Evolutionary conservation across 78 protist species (phyloP).

Genomic region (Acrasis kona): DNA sequence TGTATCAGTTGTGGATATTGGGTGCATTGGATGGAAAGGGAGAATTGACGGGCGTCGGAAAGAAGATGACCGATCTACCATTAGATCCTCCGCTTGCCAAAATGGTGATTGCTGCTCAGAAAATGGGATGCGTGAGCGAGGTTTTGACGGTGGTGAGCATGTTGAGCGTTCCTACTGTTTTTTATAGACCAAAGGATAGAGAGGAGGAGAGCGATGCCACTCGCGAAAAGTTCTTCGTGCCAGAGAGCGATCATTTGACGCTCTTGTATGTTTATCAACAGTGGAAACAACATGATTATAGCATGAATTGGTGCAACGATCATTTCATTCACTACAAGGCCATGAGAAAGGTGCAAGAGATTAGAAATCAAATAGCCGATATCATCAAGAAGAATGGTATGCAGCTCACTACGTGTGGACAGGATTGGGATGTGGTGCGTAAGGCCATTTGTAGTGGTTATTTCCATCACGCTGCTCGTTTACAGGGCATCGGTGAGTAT

Average conservation of each 20-base stretch:
- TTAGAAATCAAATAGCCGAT: conserved; percentile 88
- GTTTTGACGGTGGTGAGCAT: conserved; percentile 73
- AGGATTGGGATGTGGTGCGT: conserved; percentile 82
- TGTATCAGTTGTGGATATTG: conserved; percentile 94
- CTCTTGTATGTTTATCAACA: conserved; percentile 80
- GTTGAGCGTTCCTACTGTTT: conserved; percentile 82
- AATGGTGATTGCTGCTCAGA: conserved; percentile 57
- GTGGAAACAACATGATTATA: conserved; percentile 52
- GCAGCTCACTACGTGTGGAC: conserved; percentile 37
- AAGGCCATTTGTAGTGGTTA: conserved; percentile 76
- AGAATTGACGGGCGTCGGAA: conserved; percentile 69
- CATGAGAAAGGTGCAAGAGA: conserved; percentile 67
- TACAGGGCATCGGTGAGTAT: conserved; percentile 83
- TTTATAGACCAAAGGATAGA: conserved; percentile 79
- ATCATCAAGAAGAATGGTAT: conserved; percentile 54
- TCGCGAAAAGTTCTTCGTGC: conserved; percentile 82
- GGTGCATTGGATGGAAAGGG: conserved; percentile 93
- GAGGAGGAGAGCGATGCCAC: conserved; percentile 70
- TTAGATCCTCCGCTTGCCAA: conserved; percentile 92
- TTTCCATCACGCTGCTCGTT: conserved; percentile 78
- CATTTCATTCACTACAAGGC: conserved; percentile 88
- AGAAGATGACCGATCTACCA: conserved; percentile 83
- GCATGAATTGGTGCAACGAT: conserved; percentile 2
- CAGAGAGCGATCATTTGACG: conserved; percentile 95
- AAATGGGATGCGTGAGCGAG: conserved; percentile 48